phyloP scores from a whole-genome alignment of 176 grass and related monocot species.

The Carex parvula region DNA sequence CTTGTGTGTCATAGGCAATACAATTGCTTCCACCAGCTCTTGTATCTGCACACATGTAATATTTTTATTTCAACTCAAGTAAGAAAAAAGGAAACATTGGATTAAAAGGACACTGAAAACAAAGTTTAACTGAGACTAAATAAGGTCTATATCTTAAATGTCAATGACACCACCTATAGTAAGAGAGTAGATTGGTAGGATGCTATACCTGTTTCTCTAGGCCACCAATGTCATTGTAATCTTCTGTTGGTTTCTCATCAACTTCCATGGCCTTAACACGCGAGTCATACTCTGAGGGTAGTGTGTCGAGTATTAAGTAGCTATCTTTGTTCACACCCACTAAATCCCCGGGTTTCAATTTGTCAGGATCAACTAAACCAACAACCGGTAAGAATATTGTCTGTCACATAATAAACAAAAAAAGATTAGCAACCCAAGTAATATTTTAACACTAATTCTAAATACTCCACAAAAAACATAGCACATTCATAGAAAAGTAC shows the following conservation, averaged over 20 bases:
- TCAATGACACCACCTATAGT: not conserved
- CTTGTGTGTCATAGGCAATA: conserved; percentile 88
- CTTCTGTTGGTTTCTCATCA: conserved; percentile 88
- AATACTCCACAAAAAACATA: not conserved
- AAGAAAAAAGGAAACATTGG: not conserved
- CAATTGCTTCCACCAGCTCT: conserved; percentile 92
- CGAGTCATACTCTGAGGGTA: conserved; percentile 85
- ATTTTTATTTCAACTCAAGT: conserved; percentile 19
- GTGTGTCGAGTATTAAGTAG: conserved; percentile 81
- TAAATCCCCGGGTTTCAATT: conserved; percentile 77
- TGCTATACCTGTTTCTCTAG: conserved; percentile 79
- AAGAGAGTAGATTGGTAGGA: not conserved
- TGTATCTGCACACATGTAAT: conserved; percentile 53
- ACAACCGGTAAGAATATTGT: conserved; percentile 89
- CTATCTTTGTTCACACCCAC: conserved; percentile 89
- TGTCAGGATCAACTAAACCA: conserved; percentile 82
- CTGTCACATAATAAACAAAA: conserved; percentile 34
- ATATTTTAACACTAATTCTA: not conserved
- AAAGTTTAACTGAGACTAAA: not conserved
- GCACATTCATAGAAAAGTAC: not conserved
- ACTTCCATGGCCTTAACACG: conserved; percentile 88
- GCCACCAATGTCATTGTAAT: conserved; percentile 93
- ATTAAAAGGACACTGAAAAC: not conserved
- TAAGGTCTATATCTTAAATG: not conserved
- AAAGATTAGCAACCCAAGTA: not conserved